Percentiles rank a stretch among this genome's conserved stretches.
Evolutionary conservation across 1,284 basidiomycete genomes (phyloP).

Genomic region (Agaricales sp.): DNA sequence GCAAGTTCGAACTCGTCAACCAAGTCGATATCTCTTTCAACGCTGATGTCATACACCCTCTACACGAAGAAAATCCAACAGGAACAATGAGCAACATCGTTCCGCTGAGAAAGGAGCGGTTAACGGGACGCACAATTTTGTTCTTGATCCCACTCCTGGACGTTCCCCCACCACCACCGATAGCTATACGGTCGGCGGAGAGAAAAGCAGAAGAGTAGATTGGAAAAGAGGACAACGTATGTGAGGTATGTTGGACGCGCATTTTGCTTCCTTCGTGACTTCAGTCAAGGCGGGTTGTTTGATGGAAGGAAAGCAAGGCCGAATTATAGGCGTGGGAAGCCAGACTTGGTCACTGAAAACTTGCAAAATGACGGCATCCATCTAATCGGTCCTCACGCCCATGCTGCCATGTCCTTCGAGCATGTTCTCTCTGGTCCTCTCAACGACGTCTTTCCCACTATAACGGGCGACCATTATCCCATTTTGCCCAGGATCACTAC

Average conservation of each 20-base stretch:
- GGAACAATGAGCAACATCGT: conserved; percentile 7
- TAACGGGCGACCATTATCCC: background rate
- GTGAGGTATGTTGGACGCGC: conserved; percentile 71
- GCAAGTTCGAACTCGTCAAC: conserved; percentile 67
- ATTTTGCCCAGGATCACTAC: background rate
- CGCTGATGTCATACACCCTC: conserved; percentile 65
- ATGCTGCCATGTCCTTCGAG: background rate
- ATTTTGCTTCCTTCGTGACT: conserved; percentile 35
- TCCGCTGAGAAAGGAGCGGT: conserved; percentile 3
- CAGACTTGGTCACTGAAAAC: background rate
- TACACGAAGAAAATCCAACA: conserved; percentile 20
- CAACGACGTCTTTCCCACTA: background rate
- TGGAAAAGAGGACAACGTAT: conserved; percentile 70
- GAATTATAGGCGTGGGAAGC: background rate
- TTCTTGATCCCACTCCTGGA: conserved; percentile 83
- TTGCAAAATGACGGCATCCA: background rate
- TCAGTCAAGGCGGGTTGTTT: no score
- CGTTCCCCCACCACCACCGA: conserved; percentile 85
- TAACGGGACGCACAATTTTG: conserved; percentile 59
- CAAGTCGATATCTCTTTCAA: conserved; percentile 47
- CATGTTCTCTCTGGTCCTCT: background rate
- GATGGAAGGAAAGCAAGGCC: conserved; percentile 1
- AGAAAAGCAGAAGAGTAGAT: conserved; percentile 85
- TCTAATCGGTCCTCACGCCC: background rate
- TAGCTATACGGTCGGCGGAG: conserved; percentile 60